phyloP scores from a whole-genome alignment of 2,329 filamentous ascomycete genomes.

The Alternaria incomplexa region DNA sequence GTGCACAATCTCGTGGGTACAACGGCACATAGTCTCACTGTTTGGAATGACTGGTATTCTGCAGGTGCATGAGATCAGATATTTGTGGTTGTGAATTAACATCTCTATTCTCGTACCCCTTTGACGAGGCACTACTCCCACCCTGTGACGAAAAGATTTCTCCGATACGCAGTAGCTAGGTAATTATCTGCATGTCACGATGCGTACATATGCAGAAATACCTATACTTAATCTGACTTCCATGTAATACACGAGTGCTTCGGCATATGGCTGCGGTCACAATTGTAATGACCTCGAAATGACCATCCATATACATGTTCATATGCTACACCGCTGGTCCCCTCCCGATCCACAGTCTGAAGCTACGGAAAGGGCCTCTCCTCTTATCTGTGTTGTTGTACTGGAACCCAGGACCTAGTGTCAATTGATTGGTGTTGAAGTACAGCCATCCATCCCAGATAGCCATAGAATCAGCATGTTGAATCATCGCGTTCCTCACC shows the following conservation, averaged over 20 bases:
- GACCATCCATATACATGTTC: too few relatives aligned
- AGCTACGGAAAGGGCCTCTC: conserved; percentile 47
- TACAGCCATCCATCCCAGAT: conserved; percentile 52
- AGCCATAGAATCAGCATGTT: conserved; percentile 52
- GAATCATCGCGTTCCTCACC: conserved; percentile 50
- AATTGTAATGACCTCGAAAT: too few relatives aligned
- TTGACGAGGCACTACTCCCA: too few relatives aligned
- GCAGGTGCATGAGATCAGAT: not conserved
- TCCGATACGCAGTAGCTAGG: too few relatives aligned
- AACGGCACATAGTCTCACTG: not conserved
- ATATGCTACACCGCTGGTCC: conserved; percentile 36
- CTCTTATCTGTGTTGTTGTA: conserved; percentile 50
- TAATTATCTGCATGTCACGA: too few relatives aligned
- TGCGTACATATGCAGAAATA: too few relatives aligned
- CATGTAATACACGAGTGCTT: too few relatives aligned
- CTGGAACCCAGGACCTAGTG: conserved; percentile 44
- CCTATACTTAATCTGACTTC: too few relatives aligned
- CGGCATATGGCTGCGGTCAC: too few relatives aligned
- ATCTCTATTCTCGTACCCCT: too few relatives aligned
- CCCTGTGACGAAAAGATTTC: too few relatives aligned
- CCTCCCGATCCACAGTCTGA: conserved; percentile 44
- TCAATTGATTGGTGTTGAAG: conserved; percentile 53
- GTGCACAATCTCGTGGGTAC: not conserved
- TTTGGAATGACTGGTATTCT: not conserved
- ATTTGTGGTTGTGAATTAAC: not conserved